These are phyloP conservation scores for Ceratobasidium sp. DNA, from an alignment of 1,284 basidiomycete species.

Conservation along the genomic window DNA sequence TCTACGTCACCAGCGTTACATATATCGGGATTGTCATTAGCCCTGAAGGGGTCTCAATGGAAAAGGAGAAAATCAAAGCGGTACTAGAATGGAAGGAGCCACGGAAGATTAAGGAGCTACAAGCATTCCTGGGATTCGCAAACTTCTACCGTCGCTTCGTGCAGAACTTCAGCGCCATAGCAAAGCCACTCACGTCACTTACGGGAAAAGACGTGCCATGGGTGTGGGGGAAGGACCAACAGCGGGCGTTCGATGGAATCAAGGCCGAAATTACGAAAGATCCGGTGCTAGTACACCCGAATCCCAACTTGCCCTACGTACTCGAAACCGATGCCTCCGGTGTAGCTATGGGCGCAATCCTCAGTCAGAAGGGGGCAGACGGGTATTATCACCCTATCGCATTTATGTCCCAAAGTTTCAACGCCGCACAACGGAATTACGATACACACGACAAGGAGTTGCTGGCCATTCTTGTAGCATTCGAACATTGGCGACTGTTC, in stretches of 20 bases:
- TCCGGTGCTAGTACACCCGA: background rate
- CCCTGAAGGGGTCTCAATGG: background rate
- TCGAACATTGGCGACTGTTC: slow-evolving; percentile 49
- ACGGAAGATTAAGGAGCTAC: too few relatives aligned
- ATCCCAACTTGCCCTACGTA: background rate
- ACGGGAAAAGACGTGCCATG: too few relatives aligned
- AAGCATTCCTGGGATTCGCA: too few relatives aligned
- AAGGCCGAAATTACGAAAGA: background rate
- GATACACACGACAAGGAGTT: slow-evolving; percentile 54
- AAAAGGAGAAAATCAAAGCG: too few relatives aligned
- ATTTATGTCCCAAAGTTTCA: background rate
- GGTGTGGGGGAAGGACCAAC: too few relatives aligned
- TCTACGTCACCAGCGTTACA: too few relatives aligned
- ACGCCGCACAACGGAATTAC: slow-evolving; percentile 53
- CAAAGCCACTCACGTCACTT: too few relatives aligned
- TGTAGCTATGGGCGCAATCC: background rate
- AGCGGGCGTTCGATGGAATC: too few relatives aligned
- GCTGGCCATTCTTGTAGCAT: slow-evolving; percentile 42
- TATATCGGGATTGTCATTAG: too few relatives aligned
- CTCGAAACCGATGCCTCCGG: slow-evolving; percentile 38
- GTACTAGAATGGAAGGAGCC: too few relatives aligned
- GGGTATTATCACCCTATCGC: slow-evolving; percentile 9
- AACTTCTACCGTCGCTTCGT: background rate
- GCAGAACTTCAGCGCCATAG: too few relatives aligned
- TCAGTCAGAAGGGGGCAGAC: background rate